A percentile compares a stretch with the other conserved stretches of the same genome.
Evolutionary conservation across 129 eudicot genomes (phyloP).

Genomic region (Artemisia annua): DNA sequence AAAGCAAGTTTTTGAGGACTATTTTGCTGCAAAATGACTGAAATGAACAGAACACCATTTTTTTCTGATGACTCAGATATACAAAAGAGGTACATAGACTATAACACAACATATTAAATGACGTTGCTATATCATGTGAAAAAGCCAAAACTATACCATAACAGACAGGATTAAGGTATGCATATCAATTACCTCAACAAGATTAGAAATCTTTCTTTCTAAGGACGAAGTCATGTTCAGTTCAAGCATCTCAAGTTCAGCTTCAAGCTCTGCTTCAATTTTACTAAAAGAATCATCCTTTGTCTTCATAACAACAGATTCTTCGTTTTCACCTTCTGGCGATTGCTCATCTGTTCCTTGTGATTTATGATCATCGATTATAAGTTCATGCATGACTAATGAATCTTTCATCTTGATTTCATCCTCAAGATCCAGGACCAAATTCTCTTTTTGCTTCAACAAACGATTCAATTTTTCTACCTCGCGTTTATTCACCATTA

Average conservation of each 20-base stretch:
- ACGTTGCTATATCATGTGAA: background rate
- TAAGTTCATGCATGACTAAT: constrained; percentile 63
- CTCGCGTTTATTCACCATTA: constrained; percentile 50
- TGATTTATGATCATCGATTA: constrained; percentile 41
- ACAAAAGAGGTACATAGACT: no score
- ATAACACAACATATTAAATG: no score
- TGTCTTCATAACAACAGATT: constrained; percentile 24
- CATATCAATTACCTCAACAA: constrained; percentile 50
- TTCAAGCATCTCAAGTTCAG: constrained; percentile 76
- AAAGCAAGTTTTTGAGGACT: no score
- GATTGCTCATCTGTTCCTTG: constrained; percentile 27
- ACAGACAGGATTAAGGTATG: background rate
- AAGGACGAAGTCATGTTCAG: constrained; percentile 61
- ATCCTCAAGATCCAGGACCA: constrained; percentile 84
- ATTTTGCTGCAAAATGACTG: no score
- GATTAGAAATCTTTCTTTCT: constrained; percentile 48
- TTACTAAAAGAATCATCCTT: constrained; percentile 55
- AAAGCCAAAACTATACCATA: background rate
- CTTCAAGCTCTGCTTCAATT: constrained; percentile 91
- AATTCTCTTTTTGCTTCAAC: constrained; percentile 60
- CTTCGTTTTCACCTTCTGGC: constrained; percentile 3
- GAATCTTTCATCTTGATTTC: constrained; percentile 88
- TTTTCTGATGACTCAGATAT: no score
- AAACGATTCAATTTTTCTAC: constrained; percentile 53
- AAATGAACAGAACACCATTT: no score